Evolutionary conservation across 2,329 filamentous ascomycete genomes (phyloP), one percentile per base, ranked within the genome.

Genomic region (Pseudocercospora ulei): DNA sequence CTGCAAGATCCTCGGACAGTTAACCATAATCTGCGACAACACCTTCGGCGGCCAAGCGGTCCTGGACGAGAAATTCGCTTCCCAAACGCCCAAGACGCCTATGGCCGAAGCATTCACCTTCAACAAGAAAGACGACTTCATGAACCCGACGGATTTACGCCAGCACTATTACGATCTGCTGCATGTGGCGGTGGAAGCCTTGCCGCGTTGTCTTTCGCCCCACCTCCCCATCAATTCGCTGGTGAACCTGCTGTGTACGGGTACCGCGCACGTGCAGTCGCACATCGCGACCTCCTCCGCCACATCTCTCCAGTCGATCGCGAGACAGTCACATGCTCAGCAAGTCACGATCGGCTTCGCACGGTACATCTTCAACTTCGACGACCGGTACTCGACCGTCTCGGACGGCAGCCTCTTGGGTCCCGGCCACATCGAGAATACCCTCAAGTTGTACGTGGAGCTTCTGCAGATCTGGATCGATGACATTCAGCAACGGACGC

Each of bases 311-410:
- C 96, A 95, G 59, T 88, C 88, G 0, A 98, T 98, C 53, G 90
- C 92, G 7, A 75, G 83, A 19, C 90, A 98, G 56, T 83, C 81
- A 5, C 82, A 94, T 62, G 87, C 90, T 0, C 86, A 98, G 52
- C 83, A 90, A 60, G 90, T 98, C 2, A 94, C 87, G 0, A 94
- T 92, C 62, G 88, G 90, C 0, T 98, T 98, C 62, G 84, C 90
- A 23, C 74, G 87, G 16, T 98, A 96, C 62, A 98, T 98, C 37
- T 98, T 98, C 66, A 94, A 90, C 52, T 98, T 96, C 59, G 92
- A 98, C 60, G 87, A 93, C 50, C 78, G 87, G 14, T 98, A 98
- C 60, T 85, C 88, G 1, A 96, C 90, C 19, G 95, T 96, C 78
- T 94, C 87, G 6, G 90, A 98, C 56, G 90, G 92, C 19, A 90